Percentiles rank a stretch among this genome's conserved stretches.
phyloP scores from a whole-genome alignment of 176 grass and related monocot genomes.

The Carex scoparia region DNA sequence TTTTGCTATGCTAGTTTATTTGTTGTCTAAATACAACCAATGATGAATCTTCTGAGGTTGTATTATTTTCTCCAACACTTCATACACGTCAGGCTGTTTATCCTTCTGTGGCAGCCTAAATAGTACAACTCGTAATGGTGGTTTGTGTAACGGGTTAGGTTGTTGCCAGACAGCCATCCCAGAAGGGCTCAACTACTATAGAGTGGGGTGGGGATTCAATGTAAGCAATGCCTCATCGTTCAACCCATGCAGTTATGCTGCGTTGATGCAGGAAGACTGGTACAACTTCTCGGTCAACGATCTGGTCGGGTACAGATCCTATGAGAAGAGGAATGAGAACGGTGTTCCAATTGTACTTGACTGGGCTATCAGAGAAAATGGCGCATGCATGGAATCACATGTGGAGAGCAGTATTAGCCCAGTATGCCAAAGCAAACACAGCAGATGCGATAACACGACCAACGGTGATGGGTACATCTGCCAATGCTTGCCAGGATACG shows the following conservation, averaged over 20 bases:
- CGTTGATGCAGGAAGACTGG: too few relatives aligned
- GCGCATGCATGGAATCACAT: neutral
- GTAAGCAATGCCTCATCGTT: rapidly evolving
- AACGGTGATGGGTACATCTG: constrained; percentile 21
- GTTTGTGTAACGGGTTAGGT: too few relatives aligned
- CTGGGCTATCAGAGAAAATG: constrained; percentile 7
- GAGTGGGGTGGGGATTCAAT: rapidly evolving
- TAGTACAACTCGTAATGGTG: too few relatives aligned
- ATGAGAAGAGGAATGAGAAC: rapidly evolving
- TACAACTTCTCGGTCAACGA: neutral
- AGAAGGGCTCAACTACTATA: too few relatives aligned
- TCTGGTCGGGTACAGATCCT: neutral
- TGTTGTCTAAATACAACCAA: too few relatives aligned
- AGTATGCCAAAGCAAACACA: neutral
- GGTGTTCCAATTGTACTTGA: constrained; percentile 13
- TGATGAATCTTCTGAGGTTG: too few relatives aligned
- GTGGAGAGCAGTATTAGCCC: neutral
- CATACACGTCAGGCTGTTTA: neutral
- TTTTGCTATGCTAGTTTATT: too few relatives aligned
- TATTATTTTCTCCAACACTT: too few relatives aligned
- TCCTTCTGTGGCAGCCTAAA: too few relatives aligned
- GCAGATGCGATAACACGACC: neutral
- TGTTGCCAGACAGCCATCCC: too few relatives aligned
- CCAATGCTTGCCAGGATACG: constrained; percentile 14
- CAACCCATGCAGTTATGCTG: too few relatives aligned